Base-by-base conservation (phyloP, 164 flowering plant genomes). In the Pachysandra terminalis region DNA sequence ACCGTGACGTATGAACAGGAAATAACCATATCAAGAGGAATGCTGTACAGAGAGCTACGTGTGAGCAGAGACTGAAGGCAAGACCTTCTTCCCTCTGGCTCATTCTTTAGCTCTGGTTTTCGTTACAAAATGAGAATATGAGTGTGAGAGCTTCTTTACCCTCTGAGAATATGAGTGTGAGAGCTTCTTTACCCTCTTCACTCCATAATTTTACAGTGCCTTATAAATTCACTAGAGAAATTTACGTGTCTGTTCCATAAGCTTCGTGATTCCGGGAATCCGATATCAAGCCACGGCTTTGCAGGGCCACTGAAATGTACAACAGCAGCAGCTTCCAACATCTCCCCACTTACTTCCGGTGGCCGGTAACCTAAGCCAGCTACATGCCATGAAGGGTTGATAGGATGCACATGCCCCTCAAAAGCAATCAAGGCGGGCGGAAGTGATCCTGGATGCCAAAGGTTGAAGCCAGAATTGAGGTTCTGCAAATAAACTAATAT, bases 221-320 rank as follows among this genome's bases (percentile, higher is more conserved):
- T 82, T 64, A 88, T 73, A 55, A 84, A 79, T 23, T 72, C 80
- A 70, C 81, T 77, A 28, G 93, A 81, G 63, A 70, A 75, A 75
- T 84, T 82, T 60, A 88, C 73, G 59, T 88, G 80, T 67, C 61
- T 48, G 12, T 27, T 66, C 93, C 93, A 88, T 45, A 86, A 61
- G 61, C 66, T 56, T 61, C 75, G 73, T 52, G 82, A 77, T 82
- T 86, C 78, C 0, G 84, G 80, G 8, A 66, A 73, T 13, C 85
- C 86, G 28, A 86, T 84, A 60, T 83, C 85, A 0, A 88, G 85
- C 90, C 93, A 88, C 2, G 93, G 93, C 76, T 88, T 88, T 64
- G 89, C 90, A 19, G 85, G 86, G 67, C 90, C 90, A 71, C 82
- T 85, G 73, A 83, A 88, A 75, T 88, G 93, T 67, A 88, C 16